Percentiles rank a stretch among this genome's conserved stretches.
These are phyloP conservation scores for Alternaria gansuensis DNA, from an alignment of 2,329 filamentous ascomycete genomes.

Conservation along the genomic window DNA sequence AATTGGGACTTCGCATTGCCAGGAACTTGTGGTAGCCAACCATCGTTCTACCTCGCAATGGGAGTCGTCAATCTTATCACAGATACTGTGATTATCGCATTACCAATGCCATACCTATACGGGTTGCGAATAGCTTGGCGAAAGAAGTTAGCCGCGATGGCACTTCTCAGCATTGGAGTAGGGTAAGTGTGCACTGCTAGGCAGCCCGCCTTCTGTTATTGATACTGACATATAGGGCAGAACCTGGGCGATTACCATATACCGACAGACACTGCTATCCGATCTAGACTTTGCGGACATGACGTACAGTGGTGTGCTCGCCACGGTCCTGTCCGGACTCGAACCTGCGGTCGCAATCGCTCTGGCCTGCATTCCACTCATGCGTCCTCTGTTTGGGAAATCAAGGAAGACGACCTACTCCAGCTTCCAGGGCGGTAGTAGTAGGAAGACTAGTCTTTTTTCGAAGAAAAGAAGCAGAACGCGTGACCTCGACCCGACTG, in stretches of 20 bases:
- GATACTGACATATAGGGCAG: conserved; percentile 9
- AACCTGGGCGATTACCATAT: conserved; percentile 38
- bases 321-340: conserved; percentile 33
- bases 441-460: conserved; percentile 7
- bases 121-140: conserved; percentile 19
- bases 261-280: conserved; percentile 29
- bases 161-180: conserved; percentile 32
- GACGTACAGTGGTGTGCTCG: conserved; percentile 29
- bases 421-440: conserved; percentile 6
- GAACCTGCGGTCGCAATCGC: conserved; percentile 22
- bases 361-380: conserved; percentile 5
- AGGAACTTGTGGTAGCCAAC: conserved; percentile 33
- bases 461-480: conserved; percentile 12
- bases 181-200: conserved; percentile 19
- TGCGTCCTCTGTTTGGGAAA: conserved; percentile 21
- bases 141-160: conserved; percentile 29
- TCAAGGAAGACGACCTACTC: not conserved
- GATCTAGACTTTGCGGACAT: conserved; percentile 30
- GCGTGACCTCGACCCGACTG: not conserved
- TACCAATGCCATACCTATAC: conserved; percentile 36
- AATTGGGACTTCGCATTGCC: conserved; percentile 31
- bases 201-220: not conserved
- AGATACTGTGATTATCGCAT: conserved; percentile 27
- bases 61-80: conserved; percentile 32
- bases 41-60: conserved; percentile 24